Evolutionary conservation across 2,329 filamentous ascomycete genomes (phyloP), one percentile per base, ranked within the genome.

Genomic region (Aspergillus luchuensis): DNA sequence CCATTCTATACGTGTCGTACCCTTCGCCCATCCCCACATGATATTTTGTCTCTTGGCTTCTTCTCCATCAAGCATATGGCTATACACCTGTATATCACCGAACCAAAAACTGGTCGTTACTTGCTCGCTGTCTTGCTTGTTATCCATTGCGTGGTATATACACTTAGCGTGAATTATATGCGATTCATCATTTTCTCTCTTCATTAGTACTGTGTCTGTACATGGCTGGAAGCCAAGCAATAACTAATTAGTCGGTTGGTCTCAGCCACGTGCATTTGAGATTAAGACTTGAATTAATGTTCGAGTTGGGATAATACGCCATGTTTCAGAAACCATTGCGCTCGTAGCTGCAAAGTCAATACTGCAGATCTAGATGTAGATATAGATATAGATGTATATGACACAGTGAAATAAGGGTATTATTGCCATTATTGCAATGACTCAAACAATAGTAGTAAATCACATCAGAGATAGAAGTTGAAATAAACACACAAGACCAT

Each of bases 151-250:
- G 17, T 33, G 25, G 25, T 50, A 50, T 50, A 50, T 50, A 50
- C n/a, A 50, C 47, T 50, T 50, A 50, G 47, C 47, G 23, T 28
- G 47, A 50, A 50, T 50, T n/a, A 28, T 17, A 50, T 49, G 21
- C n/a, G 4, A 13, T n/a, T 45, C 19, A 17, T 45, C 23, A 13
- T 36, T 36, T 36, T 28, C 7, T 0, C 8, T 7, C 25, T 0
- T 3, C 25, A 28, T 1, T 33, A 33, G 10, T 33, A 33, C 30
- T 1, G 3, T 33, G 30, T 10, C 8, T 33, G 30, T 33, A 10
- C 10, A 10, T 33, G 10, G 1, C 30, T 33, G 30, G 1, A 17
- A 23, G n/a, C 11, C 41, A 19, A 49, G 8, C 23, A 30, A n/a
- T n/a, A 5, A 11, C 1, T 45, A 28, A 8, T 28, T 8, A 8